Conservation (phyloP, 225 moss, liverwort and hornwort species). For the Marchantia polymorpha region DNA sequence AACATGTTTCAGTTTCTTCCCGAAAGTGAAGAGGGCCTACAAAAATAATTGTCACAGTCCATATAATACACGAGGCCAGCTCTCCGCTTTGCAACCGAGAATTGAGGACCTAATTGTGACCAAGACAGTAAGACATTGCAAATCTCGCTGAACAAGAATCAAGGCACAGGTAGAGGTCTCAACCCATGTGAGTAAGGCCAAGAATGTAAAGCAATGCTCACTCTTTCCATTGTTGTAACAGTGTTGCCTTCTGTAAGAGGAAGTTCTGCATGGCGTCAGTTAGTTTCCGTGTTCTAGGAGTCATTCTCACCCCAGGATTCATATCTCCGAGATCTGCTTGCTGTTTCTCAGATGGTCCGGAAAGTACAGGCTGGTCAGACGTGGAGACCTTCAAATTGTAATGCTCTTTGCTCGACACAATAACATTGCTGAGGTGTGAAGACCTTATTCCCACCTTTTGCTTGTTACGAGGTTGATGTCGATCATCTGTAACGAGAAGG, state of each 20-base stretch:
- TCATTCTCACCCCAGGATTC: conserved; percentile 55
- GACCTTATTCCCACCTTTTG: background rate
- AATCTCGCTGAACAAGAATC: background rate
- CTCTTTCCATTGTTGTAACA: conserved; percentile 84
- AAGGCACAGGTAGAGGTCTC: background rate
- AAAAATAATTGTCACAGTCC: background rate
- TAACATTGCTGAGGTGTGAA: conserved; percentile 20
- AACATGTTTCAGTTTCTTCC: background rate
- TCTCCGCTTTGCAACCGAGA: background rate
- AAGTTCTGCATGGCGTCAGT: conserved; percentile 97
- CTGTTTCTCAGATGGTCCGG: background rate
- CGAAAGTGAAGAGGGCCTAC: background rate
- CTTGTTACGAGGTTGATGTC: background rate
- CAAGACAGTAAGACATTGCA: too few relatives aligned
- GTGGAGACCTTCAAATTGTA: background rate
- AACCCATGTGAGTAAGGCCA: background rate
- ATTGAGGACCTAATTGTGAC: background rate
- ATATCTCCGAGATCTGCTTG: conserved; percentile 16
- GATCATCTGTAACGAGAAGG: background rate
- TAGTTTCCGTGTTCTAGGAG: conserved; percentile 86
- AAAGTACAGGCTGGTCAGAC: background rate
- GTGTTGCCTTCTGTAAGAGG: conserved; percentile 70
- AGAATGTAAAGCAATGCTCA: conserved; percentile 16
- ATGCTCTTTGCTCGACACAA: conserved; percentile 7
- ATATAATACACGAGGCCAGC: background rate